phyloP scores from a whole-genome alignment of 2,329 filamentous ascomycete species.

The Hirsutella thompsonii region DNA sequence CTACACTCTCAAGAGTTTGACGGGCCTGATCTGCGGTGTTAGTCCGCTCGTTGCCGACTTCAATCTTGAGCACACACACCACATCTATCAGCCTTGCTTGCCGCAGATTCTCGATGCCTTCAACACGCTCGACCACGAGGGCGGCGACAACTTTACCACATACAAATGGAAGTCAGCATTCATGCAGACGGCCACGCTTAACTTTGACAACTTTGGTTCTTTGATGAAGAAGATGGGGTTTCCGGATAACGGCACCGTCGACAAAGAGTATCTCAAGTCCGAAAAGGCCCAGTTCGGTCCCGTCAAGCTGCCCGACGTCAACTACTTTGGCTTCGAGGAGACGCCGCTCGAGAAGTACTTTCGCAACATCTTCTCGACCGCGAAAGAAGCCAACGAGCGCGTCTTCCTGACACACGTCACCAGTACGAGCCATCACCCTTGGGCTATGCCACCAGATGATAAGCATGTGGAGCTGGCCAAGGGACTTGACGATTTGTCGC shows the following conservation, averaged over 20 bases:
- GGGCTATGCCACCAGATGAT: constrained; percentile 15
- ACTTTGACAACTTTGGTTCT: constrained; percentile 19
- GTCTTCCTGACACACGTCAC: constrained; percentile 21
- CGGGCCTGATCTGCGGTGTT: constrained; percentile 27
- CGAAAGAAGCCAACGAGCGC: constrained; percentile 16
- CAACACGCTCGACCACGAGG: constrained; percentile 10
- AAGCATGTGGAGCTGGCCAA: constrained; percentile 13
- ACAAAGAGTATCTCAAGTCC: constrained; percentile 16
- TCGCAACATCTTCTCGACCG: constrained; percentile 16
- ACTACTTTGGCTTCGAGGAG: constrained; percentile 21
- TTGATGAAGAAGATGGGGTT: constrained; percentile 19
- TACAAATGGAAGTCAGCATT: constrained; percentile 18
- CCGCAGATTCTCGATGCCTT: constrained; percentile 23
- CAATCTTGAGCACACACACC: constrained; percentile 27
- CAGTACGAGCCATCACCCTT: constrained; percentile 21
- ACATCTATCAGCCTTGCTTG: constrained; percentile 32
- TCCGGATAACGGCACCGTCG: constrained; percentile 10
- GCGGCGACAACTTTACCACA: constrained; percentile 8
- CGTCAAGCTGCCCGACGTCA: constrained; percentile 8
- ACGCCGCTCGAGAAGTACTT: constrained; percentile 18
- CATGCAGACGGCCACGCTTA: constrained; percentile 18
- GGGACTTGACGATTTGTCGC: constrained; percentile 16
- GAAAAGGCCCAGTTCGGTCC: constrained; percentile 14
- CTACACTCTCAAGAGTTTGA: constrained; percentile 29
- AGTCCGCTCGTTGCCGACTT: constrained; percentile 27